Percentiles rank a stretch among this genome's conserved stretches.
Evolutionary conservation across 2,329 filamentous ascomycete species (phyloP).

Genomic region (Aspergillus sp.): DNA sequence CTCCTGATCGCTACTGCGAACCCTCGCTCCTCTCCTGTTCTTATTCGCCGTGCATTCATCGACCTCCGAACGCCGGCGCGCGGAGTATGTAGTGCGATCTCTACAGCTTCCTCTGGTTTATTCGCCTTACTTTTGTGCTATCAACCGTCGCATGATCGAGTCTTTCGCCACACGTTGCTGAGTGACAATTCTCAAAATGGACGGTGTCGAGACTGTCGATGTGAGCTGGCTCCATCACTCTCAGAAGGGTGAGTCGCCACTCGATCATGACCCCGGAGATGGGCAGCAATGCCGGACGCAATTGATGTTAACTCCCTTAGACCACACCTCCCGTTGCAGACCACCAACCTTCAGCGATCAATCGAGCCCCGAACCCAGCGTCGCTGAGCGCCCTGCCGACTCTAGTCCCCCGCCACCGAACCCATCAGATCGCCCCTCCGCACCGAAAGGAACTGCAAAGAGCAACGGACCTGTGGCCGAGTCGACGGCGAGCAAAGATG

Average conservation of each 20-base stretch:
- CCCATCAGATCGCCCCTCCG: constrained; percentile 10
- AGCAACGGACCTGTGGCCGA: constrained; percentile 9
- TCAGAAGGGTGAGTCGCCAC: constrained; percentile 57
- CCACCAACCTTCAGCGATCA: constrained; percentile 24
- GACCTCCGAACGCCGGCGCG: no score
- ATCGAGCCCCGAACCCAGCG: constrained; percentile 14
- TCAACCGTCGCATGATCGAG: no score
- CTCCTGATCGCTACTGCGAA: no score
- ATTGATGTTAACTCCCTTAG: no score
- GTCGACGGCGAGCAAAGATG: constrained; percentile 10
- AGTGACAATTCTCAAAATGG: constrained; percentile 47
- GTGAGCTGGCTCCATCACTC: constrained; percentile 86
- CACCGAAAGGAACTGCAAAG: constrained; percentile 11
- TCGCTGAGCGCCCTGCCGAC: constrained; percentile 8
- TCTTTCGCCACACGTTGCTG: no score
- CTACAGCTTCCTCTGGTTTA: no score
- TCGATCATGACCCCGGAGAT: background rate
- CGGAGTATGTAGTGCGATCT: no score
- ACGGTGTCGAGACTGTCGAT: constrained; percentile 72
- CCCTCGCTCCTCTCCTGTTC: background rate
- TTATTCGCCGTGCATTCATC: background rate
- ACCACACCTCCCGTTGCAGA: constrained; percentile 28
- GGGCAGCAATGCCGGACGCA: background rate
- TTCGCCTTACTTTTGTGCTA: no score
- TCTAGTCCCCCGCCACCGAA: background rate